Evolutionary conservation across 2,329 filamentous ascomycete species (phyloP), one percentile per base, ranked within the genome.

Genomic region (Stagonosporopsis rhizophila): DNA sequence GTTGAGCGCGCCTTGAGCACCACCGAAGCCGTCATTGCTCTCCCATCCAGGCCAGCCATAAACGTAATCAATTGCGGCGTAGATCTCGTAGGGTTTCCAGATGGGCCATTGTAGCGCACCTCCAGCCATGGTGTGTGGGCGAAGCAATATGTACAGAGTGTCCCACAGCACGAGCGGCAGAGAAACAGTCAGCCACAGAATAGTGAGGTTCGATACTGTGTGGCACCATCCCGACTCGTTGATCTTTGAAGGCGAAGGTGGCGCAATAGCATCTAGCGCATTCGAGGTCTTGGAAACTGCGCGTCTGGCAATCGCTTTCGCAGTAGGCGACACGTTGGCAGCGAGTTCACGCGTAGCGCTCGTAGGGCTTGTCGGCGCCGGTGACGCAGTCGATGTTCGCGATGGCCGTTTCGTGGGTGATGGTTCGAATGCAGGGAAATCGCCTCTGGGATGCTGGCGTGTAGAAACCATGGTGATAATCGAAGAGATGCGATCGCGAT

Each of bases 111-210:
- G 90, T 48, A 89, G 79, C 42, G 76, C 77, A 15, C 92, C 92
- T 64, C 91, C 90, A 0, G 88, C 86, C 90, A 96, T 95, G 54
- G 87, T 90, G 75, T 88, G 85, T 27, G 92, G 92, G 19, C 92
- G 90, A 50, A 90, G 79, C 42, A 96, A 80, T 35, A 96, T 86
- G 79, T 96, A 96, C 55, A 81, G 80, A 27, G 85, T 85, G 78
- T 96, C 92, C 92, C 92, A 96, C 46, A 85, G 70, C 44, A 96
- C 91, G 58, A 96, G 83, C 1, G 90, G 91, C 15, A 95, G 78
- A 19, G 90, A 92, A 59, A 94, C 61, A 56, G 82, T 76, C 23
- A 96, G 82, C 92, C 92, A 96, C 61, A 87, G 64, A 39, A 91
- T 82, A 20, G 85, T 80, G 12, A 86, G 70, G 47, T 82, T 82